Conservation (phyloP, 1,284 basidiomycete species). For the Vanrija humicola region DNA sequence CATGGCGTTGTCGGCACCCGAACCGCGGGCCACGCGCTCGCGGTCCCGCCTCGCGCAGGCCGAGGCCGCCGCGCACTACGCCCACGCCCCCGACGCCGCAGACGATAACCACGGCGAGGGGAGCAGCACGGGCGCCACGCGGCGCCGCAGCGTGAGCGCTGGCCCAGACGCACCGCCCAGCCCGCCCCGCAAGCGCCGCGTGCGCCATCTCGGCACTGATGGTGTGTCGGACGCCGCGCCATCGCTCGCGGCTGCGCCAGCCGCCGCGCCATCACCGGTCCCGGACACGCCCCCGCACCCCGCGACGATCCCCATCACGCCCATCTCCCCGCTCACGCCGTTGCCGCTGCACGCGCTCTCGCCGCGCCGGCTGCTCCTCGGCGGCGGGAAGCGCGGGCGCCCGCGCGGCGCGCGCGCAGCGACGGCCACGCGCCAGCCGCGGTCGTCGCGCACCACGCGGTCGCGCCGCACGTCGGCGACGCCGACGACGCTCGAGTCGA, state of each 20-base stretch:
- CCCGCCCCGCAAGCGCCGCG: neutral
- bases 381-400: conserved; percentile 2
- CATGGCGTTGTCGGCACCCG: no score
- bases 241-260: neutral
- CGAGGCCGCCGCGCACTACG: no score
- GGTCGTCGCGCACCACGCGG: conserved; percentile 10
- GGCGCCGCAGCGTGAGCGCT: neutral
- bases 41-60: no score
- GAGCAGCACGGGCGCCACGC: conserved; percentile 12
- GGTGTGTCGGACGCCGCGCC: neutral
- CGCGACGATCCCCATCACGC: neutral
- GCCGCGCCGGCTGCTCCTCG: neutral
- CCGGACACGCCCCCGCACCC: neutral
- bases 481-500: conserved; percentile 22
- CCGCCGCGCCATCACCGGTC: no score
- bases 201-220: neutral
- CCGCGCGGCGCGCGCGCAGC: neutral
- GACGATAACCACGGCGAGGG: conserved; percentile 10
- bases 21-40: no score
- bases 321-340: no score
- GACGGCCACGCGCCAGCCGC: neutral
- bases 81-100: no score
- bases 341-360: no score
- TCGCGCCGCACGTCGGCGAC: conserved; percentile 14
- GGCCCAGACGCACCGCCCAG: neutral